These are phyloP conservation scores for Mallotus repandus DNA, from an alignment of 441 rosid genomes.

Conservation along the genomic window DNA sequence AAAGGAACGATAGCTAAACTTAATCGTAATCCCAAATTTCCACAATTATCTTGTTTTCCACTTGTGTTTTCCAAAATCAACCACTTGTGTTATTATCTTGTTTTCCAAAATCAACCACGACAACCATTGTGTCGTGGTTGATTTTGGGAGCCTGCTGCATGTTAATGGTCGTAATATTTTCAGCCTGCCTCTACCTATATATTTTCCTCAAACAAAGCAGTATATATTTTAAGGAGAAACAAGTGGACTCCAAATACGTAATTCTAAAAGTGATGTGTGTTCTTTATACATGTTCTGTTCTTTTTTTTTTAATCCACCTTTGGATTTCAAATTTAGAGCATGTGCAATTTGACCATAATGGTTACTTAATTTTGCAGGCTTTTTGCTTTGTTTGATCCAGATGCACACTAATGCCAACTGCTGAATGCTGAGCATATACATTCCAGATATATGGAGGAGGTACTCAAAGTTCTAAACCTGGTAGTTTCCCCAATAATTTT, in stretches of 20 bases:
- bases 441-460: neutral
- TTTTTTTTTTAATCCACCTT: neutral
- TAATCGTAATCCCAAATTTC: too few species aligned
- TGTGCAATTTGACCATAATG: constrained; percentile 1
- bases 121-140: neutral
- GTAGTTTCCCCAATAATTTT: neutral
- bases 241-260: neutral
- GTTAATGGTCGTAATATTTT: neutral
- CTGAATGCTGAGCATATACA: neutral
- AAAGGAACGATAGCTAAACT: too few species aligned
- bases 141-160: neutral
- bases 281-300: neutral
- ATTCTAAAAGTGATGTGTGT: too few species aligned
- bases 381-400: neutral
- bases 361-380: constrained; percentile 1
- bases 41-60: too few species aligned
- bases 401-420: neutral
- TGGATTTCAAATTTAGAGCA: neutral
- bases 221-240: neutral
- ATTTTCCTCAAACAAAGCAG: neutral
- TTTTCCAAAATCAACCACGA: too few species aligned
- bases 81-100: too few species aligned
- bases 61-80: too few species aligned
- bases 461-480: neutral
- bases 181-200: neutral